Percentiles rank a stretch among this genome's conserved stretches.
Conservation (phyloP, 306 rosid species). For the Prosopis cineraria region DNA sequence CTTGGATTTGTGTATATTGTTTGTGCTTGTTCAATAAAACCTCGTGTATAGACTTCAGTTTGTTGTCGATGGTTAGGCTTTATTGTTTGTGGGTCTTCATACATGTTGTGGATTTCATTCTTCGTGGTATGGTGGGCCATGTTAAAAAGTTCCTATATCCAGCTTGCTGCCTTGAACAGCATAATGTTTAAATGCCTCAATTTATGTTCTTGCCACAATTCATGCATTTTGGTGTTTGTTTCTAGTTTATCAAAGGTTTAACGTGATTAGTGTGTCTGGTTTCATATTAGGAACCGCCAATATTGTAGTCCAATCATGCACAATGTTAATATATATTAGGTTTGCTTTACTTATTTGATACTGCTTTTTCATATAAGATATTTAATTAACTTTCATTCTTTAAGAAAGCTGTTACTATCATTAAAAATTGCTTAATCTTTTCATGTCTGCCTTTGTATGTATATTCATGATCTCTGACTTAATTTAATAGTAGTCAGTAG, state of each 20-base stretch:
- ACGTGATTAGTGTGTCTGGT: neutral
- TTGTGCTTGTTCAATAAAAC: slow-evolving; percentile 43
- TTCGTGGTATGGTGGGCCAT: slow-evolving; percentile 30
- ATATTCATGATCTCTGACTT: too few species aligned
- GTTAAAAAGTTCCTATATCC: slow-evolving; percentile 29
- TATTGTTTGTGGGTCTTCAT: slow-evolving; percentile 44
- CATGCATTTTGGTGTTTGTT: slow-evolving; percentile 32
- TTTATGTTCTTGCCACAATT: slow-evolving; percentile 20
- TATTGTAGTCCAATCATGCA: too few species aligned
- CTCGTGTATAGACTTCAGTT: slow-evolving; percentile 36
- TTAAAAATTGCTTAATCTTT: too few species aligned
- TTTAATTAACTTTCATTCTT: too few species aligned
- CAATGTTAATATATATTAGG: too few species aligned
- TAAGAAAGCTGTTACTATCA: too few species aligned
- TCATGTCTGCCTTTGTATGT: too few species aligned
- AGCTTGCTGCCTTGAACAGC: neutral
- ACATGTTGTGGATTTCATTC: slow-evolving; percentile 34
- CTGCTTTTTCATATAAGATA: too few species aligned
- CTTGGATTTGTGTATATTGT: slow-evolving; percentile 59
- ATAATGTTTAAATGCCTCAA: slow-evolving; percentile 3
- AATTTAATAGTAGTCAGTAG: too few species aligned
- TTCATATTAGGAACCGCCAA: neutral
- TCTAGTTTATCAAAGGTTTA: neutral
- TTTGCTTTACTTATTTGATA: too few species aligned
- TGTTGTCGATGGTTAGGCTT: slow-evolving; percentile 42